A percentile compares a stretch with the other conserved stretches of the same genome.
Conservation (phyloP, 345 rosid genomes). For the Citrus sp. region DNA sequence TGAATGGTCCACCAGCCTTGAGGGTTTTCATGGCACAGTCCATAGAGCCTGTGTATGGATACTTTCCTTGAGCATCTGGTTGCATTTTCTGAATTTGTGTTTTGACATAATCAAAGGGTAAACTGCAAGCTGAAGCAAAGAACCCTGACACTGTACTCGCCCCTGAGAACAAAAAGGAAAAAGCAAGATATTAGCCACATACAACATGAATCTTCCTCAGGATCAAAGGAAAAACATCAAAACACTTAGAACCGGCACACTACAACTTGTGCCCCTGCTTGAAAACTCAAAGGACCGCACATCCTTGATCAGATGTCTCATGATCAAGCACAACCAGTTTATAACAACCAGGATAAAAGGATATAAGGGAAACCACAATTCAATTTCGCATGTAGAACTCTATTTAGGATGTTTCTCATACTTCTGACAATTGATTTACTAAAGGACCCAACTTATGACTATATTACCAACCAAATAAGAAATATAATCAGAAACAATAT, state of each 20-base stretch:
- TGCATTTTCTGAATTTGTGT: conserved; percentile 99
- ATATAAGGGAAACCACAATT: neutral
- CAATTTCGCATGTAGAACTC: neutral
- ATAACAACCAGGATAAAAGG: neutral
- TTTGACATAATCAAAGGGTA: conserved; percentile 95
- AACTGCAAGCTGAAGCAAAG: conserved; percentile 93
- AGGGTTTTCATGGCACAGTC: conserved; percentile 86
- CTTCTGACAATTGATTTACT: neutral
- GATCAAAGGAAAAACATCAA: neutral
- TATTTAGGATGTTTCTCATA: neutral
- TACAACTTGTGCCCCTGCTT: neutral
- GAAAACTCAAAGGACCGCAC: neutral
- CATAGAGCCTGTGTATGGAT: conserved; percentile 83
- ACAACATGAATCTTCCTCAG: neutral
- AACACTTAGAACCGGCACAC: neutral
- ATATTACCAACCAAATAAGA: neutral
- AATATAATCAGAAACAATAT: neutral
- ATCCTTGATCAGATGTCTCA: neutral
- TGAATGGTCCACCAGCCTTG: conserved; percentile 83
- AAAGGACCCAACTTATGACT: neutral
- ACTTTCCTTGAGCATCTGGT: conserved; percentile 90
- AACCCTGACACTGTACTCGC: conserved; percentile 93
- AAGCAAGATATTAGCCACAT: neutral
- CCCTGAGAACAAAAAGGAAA: conserved; percentile 38
- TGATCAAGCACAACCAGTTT: neutral